Conservation (phyloP, 2,329 filamentous ascomycete species). For the Penicillium sp. region DNA sequence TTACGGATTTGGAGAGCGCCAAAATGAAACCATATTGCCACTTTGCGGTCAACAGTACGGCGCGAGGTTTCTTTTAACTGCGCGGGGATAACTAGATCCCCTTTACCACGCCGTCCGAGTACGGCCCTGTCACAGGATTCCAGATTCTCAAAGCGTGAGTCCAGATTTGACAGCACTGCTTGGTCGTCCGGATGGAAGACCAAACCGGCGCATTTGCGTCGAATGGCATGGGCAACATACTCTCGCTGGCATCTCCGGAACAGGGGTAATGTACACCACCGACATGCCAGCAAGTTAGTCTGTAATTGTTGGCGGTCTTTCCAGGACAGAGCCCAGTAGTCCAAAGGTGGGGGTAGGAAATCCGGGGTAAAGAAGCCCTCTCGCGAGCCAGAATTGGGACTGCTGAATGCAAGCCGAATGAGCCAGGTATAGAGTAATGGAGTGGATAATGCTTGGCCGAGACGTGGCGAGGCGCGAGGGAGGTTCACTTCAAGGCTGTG, state of each 20-base stretch:
- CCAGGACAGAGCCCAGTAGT: constrained; percentile 32
- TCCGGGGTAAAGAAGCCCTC: constrained; percentile 37
- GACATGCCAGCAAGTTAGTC: constrained; percentile 35
- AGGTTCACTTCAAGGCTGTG: constrained; percentile 49
- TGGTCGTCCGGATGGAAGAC: constrained; percentile 28
- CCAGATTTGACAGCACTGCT: constrained; percentile 24
- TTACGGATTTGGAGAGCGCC: constrained; percentile 37
- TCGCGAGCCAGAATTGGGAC: constrained; percentile 31
- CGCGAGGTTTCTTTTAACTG: constrained; percentile 3
- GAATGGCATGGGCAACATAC: constrained; percentile 37
- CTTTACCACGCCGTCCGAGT: constrained; percentile 29
- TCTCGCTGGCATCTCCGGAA: constrained; percentile 41
- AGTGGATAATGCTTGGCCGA: constrained; percentile 43
- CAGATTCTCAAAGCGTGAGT: constrained; percentile 23
- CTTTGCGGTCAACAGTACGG: constrained; percentile 21
- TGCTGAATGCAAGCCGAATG: constrained; percentile 44
- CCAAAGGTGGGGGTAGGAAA: constrained; percentile 39
- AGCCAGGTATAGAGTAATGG: constrained; percentile 45
- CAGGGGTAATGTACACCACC: constrained; percentile 42
- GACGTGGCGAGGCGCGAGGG: constrained; percentile 42
- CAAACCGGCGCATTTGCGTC: constrained; percentile 29
- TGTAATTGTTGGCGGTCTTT: constrained; percentile 36
- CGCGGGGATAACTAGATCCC: constrained; percentile 31
- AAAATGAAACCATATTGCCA: constrained; percentile 40
- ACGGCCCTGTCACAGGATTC: constrained; percentile 21